Percentiles rank a stretch among this genome's conserved stretches.
phyloP scores from a whole-genome alignment of 306 rosid species.

The Clitoria ternatea region DNA sequence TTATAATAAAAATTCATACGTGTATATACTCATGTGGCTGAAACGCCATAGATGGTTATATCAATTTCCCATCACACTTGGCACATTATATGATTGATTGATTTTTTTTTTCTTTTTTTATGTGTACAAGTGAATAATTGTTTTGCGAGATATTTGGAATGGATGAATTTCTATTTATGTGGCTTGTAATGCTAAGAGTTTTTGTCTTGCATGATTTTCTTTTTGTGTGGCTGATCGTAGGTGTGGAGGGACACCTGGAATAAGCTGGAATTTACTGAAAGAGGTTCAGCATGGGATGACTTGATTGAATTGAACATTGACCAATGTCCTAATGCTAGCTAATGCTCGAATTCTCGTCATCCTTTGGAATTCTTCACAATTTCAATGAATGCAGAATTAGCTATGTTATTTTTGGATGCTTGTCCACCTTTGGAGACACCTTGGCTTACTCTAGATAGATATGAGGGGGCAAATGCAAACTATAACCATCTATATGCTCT shows the following conservation, averaged over 20 bases:
- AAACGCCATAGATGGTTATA: slow-evolving; percentile 5
- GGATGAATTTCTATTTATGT: neutral
- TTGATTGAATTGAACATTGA: slow-evolving; percentile 36
- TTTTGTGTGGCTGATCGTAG: neutral
- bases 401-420: neutral
- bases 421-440: neutral
- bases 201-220: neutral
- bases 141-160: slow-evolving; percentile 6
- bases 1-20: slow-evolving; percentile 25
- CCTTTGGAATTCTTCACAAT: neutral
- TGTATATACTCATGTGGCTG: slow-evolving; percentile 26
- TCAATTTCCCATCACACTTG: slow-evolving; percentile 16
- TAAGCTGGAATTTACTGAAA: slow-evolving; percentile 11
- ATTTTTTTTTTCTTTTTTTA: no score
- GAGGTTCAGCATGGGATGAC: neutral
- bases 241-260: slow-evolving; percentile 37
- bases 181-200: neutral
- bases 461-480: neutral
- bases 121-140: neutral
- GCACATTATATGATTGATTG: slow-evolving; percentile 32
- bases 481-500: no score
- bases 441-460: neutral
- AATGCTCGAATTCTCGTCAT: slow-evolving; percentile 8
- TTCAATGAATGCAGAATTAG: neutral
- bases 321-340: slow-evolving; percentile 28